Evolutionary conservation across 495 filamentous ascomycete species (phyloP), one percentile per base, ranked within the genome.

Genomic region (Trichoderma parareesei): DNA sequence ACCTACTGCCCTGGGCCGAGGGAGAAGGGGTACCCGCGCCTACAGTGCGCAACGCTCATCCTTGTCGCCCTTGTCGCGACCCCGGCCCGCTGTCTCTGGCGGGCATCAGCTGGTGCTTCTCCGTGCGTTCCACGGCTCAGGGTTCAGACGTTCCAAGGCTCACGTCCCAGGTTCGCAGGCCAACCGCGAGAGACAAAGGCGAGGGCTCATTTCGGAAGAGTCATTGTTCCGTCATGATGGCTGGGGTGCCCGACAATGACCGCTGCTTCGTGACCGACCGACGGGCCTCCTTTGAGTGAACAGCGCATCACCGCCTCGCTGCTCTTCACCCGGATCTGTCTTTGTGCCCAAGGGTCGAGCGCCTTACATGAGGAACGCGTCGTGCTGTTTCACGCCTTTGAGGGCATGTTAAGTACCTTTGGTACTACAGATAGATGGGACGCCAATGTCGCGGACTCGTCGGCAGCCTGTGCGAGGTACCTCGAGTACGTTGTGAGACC

Each of bases 261-360:
- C 44, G 42, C 42, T 43, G 42, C 42, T 43, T 43, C 42, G 42
- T 43, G 42, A 43, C 42, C 42, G 42, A 43, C 42, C 27, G 27
- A 27, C 27, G 27, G 27, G 27, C 27, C 27, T 27, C 27, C 27
- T 27, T 27, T 16, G n/a, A 48, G 16, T 16, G 13, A 5, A 10
- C 53, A 57, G 53, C 53, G 53, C 53, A 57, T 57, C 53, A 57
- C 53, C 53, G 53, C 53, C 53, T 57, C 14, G 35, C 53, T 37
- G 9, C 7, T 11, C 53, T 10, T 55, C n/a, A 10, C 8, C 27
- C 4, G 27, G 27, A 27, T 27, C 20, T 38, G 53, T 37, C 53
- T 14, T 11, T 57, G 9, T 2, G 53, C 53, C 20, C 20, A 55
- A 55, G 18, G 20, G 48, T 18, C 18, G 3, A n/a, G 10, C 10